Conservation (phyloP, 2,329 filamentous ascomycete genomes). For the Diaporthe sp. region DNA sequence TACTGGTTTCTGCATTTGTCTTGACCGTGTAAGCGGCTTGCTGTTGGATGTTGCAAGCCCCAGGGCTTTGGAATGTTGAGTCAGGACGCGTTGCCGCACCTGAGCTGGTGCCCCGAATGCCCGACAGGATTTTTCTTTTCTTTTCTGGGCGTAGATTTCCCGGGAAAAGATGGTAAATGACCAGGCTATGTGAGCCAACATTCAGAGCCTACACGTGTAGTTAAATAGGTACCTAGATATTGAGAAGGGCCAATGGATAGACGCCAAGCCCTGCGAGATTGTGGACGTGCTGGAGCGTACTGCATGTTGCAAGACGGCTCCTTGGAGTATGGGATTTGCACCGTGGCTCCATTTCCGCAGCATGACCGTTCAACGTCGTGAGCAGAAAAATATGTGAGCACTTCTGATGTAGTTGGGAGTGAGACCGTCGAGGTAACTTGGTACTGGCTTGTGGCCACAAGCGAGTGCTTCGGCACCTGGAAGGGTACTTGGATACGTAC, state of each 20-base stretch:
- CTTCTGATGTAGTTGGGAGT: neutral
- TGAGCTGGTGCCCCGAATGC: too few relatives aligned
- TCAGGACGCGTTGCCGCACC: neutral
- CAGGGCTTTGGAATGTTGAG: neutral
- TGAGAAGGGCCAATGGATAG: neutral
- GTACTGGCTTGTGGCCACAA: neutral
- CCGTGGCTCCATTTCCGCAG: neutral
- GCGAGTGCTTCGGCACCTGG: neutral
- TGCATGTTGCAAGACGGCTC: too few relatives aligned
- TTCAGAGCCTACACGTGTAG: neutral
- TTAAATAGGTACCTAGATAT: too few relatives aligned
- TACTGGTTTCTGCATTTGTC: neutral
- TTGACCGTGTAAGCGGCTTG: neutral
- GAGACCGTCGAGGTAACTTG: neutral
- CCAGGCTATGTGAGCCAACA: neutral
- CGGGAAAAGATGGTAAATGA: neutral
- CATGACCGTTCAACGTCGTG: neutral
- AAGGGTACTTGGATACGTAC: neutral
- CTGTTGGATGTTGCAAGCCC: neutral
- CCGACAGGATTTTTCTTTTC: neutral
- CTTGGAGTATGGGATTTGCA: neutral
- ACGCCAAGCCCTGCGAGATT: neutral
- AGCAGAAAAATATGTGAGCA: neutral
- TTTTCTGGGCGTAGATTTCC: neutral
- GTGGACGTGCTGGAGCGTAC: neutral